Percentiles rank a stretch among this genome's conserved stretches.
Conservation (phyloP, 1,139 yeast species). For the Pneumocystis carinii region DNA sequence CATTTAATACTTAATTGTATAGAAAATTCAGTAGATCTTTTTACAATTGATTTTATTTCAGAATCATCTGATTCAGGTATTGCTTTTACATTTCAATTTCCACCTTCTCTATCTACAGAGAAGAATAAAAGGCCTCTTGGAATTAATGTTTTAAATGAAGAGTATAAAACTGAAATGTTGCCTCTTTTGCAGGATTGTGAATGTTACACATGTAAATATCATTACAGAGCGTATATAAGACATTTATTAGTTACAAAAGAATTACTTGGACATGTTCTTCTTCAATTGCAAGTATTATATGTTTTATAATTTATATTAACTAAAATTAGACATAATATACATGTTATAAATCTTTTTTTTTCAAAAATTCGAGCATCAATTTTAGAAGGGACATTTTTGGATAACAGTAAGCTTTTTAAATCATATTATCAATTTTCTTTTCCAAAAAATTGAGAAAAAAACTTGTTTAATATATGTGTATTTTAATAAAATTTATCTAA, state of each 20-base stretch:
- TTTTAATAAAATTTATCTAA: too few species aligned
- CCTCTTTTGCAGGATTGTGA: background rate
- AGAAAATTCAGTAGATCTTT: background rate
- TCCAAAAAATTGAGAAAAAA: background rate
- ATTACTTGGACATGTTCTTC: background rate
- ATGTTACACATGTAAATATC: background rate
- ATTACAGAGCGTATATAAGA: background rate
- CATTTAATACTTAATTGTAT: background rate
- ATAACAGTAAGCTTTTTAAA: background rate
- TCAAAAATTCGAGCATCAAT: background rate
- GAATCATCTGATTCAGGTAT: background rate
- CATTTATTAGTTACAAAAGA: background rate
- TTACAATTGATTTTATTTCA: background rate
- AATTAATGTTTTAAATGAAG: background rate
- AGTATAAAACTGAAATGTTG: background rate
- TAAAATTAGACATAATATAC: background rate
- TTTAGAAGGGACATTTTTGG: background rate
- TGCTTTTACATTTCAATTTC: background rate
- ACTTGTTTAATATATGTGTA: too few species aligned
- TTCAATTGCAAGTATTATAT: background rate
- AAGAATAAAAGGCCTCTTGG: background rate
- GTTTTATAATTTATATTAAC: background rate
- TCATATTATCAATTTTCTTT: background rate
- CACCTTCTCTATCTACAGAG: background rate
- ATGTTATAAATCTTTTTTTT: background rate